Evolutionary conservation across 805 yeast genomes (phyloP).

Genomic region (Phaffomyces opuntiae): DNA sequence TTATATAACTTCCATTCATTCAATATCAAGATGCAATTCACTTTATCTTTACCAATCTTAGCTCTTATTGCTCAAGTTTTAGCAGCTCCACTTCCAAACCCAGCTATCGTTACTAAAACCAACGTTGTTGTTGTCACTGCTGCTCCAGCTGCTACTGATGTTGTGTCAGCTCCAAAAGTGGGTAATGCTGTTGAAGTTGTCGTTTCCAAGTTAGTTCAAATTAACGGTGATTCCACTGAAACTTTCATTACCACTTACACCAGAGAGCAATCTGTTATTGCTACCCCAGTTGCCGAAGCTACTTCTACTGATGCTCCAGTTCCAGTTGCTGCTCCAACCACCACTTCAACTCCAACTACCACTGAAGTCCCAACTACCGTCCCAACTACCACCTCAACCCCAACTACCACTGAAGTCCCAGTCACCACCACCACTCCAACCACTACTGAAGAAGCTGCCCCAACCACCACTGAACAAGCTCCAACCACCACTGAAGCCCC

Average conservation of each 20-base stretch:
- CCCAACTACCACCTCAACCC: conserved; percentile 3
- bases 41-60: conserved; percentile 17
- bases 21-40: conserved; percentile 17
- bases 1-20: background rate
- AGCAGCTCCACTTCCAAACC: conserved; percentile 25
- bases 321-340: conserved; percentile 8
- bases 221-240: conserved; percentile 16
- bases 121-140: conserved; percentile 22
- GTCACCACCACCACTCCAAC: conserved; percentile 9
- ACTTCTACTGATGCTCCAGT: background rate
- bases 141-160: conserved; percentile 11
- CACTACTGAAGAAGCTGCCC: conserved; percentile 15
- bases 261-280: conserved; percentile 1
- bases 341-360: conserved; percentile 9
- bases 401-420: conserved; percentile 11
- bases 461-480: conserved; percentile 2
- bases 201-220: conserved; percentile 19
- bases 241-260: conserved; percentile 20
- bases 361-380: conserved; percentile 12
- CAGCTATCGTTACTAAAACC: conserved; percentile 23
- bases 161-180: conserved; percentile 10
- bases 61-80: conserved; percentile 20
- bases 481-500: conserved; percentile 5
- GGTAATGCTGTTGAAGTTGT: conserved; percentile 19
- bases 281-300: conserved; percentile 1